phyloP scores from a whole-genome alignment of 306 rosid species.

The Hippophae tibetana region DNA sequence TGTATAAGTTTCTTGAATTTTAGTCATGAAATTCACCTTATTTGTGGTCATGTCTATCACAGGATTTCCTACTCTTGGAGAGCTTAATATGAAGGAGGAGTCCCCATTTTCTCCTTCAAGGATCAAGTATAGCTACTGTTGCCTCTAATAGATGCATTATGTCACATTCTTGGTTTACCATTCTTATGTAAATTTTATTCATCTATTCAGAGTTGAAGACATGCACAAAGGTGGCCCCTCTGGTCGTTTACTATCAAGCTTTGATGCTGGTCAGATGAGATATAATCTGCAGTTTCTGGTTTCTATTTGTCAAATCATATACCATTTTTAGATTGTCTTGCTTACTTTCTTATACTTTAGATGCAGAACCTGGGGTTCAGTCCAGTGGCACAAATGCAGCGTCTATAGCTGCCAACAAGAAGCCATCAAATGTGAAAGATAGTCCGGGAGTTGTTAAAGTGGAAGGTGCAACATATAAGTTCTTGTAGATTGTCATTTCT shows the following conservation, averaged over 20 bases:
- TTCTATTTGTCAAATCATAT: constrained; percentile 2
- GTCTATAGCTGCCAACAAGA: constrained; percentile 42
- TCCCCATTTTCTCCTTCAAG: constrained; percentile 71
- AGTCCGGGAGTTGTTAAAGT: constrained; percentile 48
- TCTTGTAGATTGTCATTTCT: constrained; percentile 6
- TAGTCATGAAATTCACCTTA: constrained; percentile 7
- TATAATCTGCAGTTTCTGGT: constrained; percentile 3
- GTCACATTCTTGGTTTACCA: constrained; percentile 12
- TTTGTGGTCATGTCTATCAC: constrained; percentile 15
- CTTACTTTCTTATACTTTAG: constrained; percentile 31
- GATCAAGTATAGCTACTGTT: constrained; percentile 54
- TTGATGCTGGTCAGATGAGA: constrained; percentile 49
- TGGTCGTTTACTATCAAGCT: constrained; percentile 53
- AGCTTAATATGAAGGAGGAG: constrained; percentile 69
- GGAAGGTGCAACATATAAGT: constrained; percentile 50
- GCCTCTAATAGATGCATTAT: constrained; percentile 9
- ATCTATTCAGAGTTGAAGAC: constrained; percentile 65
- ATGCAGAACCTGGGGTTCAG: constrained; percentile 42
- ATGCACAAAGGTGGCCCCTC: constrained; percentile 58
- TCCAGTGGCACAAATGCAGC: constrained; percentile 30
- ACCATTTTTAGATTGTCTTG: constrained; percentile 17
- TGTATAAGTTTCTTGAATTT: too few species aligned
- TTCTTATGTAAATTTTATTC: constrained; percentile 15
- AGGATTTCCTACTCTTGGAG: constrained; percentile 57
- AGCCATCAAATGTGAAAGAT: constrained; percentile 65